phyloP scores from a whole-genome alignment of 768 basidiomycete species.

The Dentipellis sp. region DNA sequence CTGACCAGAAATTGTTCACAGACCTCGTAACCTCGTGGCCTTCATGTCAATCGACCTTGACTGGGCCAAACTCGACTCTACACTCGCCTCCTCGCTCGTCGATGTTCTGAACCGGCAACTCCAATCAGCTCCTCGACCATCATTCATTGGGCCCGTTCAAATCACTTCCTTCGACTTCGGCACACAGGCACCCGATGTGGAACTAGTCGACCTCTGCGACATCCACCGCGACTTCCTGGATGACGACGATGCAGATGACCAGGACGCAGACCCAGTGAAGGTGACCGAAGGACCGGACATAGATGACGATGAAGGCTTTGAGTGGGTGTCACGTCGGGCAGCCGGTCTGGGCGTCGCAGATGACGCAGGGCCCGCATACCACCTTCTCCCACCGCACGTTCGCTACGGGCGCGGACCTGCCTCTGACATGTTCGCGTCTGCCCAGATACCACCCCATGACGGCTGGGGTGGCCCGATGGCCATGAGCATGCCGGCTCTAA shows the following conservation, averaged over 20 bases:
- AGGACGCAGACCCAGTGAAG: constrained; percentile 18
- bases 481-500: constrained; percentile 4
- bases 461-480: constrained; percentile 16
- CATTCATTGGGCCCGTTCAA: constrained; percentile 89
- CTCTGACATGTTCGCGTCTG: constrained; percentile 44
- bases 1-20: no score
- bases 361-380: constrained; percentile 47
- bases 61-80: constrained; percentile 75
- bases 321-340: constrained; percentile 70
- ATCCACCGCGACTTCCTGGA: constrained; percentile 93
- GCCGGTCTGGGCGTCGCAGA: constrained; percentile 40
- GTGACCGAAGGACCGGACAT: constrained; percentile 13
- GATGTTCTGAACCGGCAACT: constrained; percentile 76
- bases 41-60: constrained; percentile 92
- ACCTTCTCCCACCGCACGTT: constrained; percentile 65
- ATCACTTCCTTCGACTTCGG: constrained; percentile 88
- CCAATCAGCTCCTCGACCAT: constrained; percentile 61
- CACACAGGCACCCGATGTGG: constrained; percentile 69
- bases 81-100: constrained; percentile 61
- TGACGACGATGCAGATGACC: constrained; percentile 46
- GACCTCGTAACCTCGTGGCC: background rate
- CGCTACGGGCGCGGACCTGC: constrained; percentile 53
- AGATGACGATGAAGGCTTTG: constrained; percentile 65
- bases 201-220: constrained; percentile 87
- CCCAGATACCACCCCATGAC: constrained; percentile 34